These are phyloP conservation scores for Plasmodium gallinaceum DNA, from an alignment of 169 alveolate genomes.

Conservation along the genomic window DNA sequence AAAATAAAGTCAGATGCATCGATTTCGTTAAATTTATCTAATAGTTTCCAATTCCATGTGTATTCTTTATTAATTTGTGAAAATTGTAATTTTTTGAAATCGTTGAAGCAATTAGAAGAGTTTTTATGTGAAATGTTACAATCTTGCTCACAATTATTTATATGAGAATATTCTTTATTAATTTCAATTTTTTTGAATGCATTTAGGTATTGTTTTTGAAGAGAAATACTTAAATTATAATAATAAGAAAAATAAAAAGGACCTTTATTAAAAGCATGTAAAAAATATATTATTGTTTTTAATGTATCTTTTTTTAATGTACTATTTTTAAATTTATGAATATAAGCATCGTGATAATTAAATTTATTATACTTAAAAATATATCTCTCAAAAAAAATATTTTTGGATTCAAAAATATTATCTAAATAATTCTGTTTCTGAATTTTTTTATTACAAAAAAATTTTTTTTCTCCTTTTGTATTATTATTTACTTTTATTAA, in stretches of 20 bases:
- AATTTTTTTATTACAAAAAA: conserved; percentile 15
- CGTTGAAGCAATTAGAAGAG: conserved; percentile 4
- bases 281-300: conserved; percentile 37
- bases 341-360: conserved; percentile 33
- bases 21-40: conserved; percentile 15
- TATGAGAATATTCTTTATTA: background rate
- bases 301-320: conserved; percentile 43
- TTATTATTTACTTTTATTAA: conserved; percentile 14
- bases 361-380: conserved; percentile 17
- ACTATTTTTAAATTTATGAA: conserved; percentile 55
- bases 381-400: conserved; percentile 14
- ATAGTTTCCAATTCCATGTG: conserved; percentile 72
- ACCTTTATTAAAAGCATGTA: conserved; percentile 73
- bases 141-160: background rate
- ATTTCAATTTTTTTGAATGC: conserved; percentile 15
- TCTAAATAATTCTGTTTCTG: conserved; percentile 8
- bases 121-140: background rate
- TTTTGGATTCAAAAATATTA: conserved; percentile 11
- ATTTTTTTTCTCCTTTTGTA: conserved; percentile 13
- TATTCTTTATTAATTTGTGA: conserved; percentile 50
- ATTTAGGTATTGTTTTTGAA: conserved; percentile 37
- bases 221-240: conserved; percentile 61
- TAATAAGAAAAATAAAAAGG: conserved; percentile 73
- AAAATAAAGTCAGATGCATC: conserved; percentile 59
- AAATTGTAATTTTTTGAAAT: conserved; percentile 45